Evolutionary conservation across 371 early-diverging fungal species (phyloP).

Genomic region (Cladochytrium tenue): DNA sequence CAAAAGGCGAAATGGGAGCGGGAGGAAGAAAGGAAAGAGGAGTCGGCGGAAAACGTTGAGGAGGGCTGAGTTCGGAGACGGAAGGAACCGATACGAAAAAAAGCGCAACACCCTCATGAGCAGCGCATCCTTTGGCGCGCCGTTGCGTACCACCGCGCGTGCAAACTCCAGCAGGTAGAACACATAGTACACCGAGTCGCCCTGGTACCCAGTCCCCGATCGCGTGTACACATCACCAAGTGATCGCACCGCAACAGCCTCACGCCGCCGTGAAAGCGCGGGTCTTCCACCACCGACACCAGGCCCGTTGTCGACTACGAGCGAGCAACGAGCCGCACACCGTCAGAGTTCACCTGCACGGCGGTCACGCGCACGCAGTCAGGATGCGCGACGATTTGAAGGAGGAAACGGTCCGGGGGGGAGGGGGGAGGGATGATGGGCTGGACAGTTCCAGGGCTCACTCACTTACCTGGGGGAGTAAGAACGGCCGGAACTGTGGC

Average conservation of each 20-base stretch:
- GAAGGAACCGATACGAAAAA: slow-evolving; percentile 14
- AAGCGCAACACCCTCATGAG: slow-evolving; percentile 33
- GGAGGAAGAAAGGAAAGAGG: background rate
- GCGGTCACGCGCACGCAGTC: too few species aligned
- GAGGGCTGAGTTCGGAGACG: slow-evolving; percentile 1
- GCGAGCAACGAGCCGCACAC: slow-evolving; percentile 65
- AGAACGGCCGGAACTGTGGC: too few species aligned
- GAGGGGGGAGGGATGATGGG: too few species aligned
- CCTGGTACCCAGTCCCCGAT: slow-evolving; percentile 33
- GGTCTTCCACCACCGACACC: slow-evolving; percentile 67
- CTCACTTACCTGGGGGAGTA: too few species aligned
- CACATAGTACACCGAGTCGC: slow-evolving; percentile 70
- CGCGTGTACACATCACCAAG: slow-evolving; percentile 67
- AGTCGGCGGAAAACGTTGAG: slow-evolving; percentile 9
- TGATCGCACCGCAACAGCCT: slow-evolving; percentile 78
- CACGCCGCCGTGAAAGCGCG: slow-evolving; percentile 40
- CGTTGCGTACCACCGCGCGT: background rate
- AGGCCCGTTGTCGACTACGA: slow-evolving; percentile 73
- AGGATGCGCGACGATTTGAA: too few species aligned
- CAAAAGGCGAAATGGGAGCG: background rate
- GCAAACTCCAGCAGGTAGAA: slow-evolving; percentile 69
- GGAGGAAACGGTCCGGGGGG: too few species aligned
- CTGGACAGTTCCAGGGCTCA: too few species aligned
- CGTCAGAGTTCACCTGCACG: too few species aligned
- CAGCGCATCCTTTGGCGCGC: slow-evolving; percentile 11